phyloP scores from a whole-genome alignment of 2,329 filamentous ascomycete species.

The Neurospora crassa region DNA sequence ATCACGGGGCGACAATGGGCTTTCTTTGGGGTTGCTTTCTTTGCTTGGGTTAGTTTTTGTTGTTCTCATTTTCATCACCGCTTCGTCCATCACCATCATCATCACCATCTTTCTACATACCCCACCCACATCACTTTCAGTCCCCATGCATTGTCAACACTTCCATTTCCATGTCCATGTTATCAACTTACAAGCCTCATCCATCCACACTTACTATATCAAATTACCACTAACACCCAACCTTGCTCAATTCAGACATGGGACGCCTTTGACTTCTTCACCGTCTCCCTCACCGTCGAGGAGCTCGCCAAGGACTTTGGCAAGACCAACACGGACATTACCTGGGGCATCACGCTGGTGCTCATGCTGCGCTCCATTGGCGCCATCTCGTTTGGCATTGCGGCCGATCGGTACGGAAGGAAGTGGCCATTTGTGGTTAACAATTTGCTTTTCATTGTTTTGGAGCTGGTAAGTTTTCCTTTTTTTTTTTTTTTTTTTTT shows the following conservation, averaged over 20 bases:
- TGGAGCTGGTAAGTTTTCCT: slow-evolving; percentile 49
- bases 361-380: slow-evolving; percentile 52
- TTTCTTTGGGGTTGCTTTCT: slow-evolving; percentile 45
- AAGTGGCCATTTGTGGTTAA: slow-evolving; percentile 70
- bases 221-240: not conserved
- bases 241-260: slow-evolving; percentile 33
- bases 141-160: not conserved
- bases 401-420: slow-evolving; percentile 45
- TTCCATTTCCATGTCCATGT: not conserved
- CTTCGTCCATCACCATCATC: too few relatives aligned
- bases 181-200: not conserved
- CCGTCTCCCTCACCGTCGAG: slow-evolving; percentile 49
- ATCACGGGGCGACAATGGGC: slow-evolving; percentile 42
- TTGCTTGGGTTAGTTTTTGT: slow-evolving; percentile 38
- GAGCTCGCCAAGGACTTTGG: slow-evolving; percentile 43
- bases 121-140: not conserved
- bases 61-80: not conserved
- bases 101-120: not conserved
- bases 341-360: slow-evolving; percentile 51
- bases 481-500: not conserved
- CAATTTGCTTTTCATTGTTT: slow-evolving; percentile 60
- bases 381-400: slow-evolving; percentile 43
- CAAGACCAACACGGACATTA: slow-evolving; percentile 32
- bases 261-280: slow-evolving; percentile 60
- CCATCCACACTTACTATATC: too few relatives aligned